A percentile compares a stretch with the other conserved stretches of the same genome.
These are phyloP conservation scores for Mrakia gelida DNA, from an alignment of 768 basidiomycete genomes.

Conservation along the genomic window DNA sequence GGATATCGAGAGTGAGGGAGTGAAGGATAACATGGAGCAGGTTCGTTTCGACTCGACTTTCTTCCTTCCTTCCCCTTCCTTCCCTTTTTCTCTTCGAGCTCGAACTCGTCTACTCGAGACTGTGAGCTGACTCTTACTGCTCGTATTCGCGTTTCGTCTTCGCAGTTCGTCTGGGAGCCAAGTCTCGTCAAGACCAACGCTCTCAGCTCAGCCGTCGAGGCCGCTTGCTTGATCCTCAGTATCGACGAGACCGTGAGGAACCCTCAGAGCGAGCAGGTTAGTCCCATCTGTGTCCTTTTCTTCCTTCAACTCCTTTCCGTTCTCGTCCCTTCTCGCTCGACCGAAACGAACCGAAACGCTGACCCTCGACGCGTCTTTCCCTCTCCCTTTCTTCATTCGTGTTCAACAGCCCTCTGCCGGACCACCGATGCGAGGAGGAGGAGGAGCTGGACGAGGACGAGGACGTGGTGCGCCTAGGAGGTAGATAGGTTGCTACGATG, in stretches of 20 bases:
- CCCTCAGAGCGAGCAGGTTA: constrained; percentile 70
- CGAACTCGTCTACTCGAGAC: not conserved
- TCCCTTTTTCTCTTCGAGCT: no score
- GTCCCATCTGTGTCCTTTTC: not conserved
- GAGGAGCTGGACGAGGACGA: constrained; percentile 76
- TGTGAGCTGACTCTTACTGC: not conserved
- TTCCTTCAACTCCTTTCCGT: not conserved
- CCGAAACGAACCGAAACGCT: not conserved
- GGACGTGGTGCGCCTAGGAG: constrained; percentile 60
- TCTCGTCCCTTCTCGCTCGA: not conserved
- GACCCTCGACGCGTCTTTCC: constrained; percentile 49
- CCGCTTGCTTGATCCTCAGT: constrained; percentile 89
- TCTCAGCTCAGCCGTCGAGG: constrained; percentile 89
- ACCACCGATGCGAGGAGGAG: constrained; percentile 90
- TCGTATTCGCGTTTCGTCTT: not conserved
- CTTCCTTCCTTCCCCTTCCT: not conserved
- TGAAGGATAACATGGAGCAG: constrained; percentile 92
- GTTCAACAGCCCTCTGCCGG: constrained; percentile 55
- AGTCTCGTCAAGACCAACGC: constrained; percentile 93
- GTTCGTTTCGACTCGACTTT: not conserved
- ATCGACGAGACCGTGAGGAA: constrained; percentile 97
- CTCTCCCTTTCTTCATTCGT: not conserved
- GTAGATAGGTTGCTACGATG: constrained; percentile 24
- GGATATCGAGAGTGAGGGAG: constrained; percentile 80
- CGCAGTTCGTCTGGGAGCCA: constrained; percentile 90